Evolutionary conservation across 1,284 basidiomycete species (phyloP).

Genomic region (Tilletiopsis washingtonensis): DNA sequence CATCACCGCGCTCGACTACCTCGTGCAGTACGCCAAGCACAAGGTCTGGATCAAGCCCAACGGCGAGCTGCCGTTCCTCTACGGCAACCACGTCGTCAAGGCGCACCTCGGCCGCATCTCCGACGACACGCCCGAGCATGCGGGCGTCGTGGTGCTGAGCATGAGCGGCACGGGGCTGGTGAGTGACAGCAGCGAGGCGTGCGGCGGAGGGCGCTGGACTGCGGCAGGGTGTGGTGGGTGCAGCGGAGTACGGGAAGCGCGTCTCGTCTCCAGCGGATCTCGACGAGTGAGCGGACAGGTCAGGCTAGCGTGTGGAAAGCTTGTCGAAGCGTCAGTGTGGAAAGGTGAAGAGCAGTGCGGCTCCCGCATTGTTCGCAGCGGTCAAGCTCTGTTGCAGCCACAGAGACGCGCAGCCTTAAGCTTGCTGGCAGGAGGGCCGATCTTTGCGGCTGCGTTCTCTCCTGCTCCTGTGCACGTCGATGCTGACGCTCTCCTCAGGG

Average conservation of each 20-base stretch:
- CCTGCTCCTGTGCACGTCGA: conserved; percentile 1
- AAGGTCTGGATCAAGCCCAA: conserved; percentile 99
- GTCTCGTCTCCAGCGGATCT: conserved; percentile 1
- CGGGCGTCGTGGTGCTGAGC: conserved; percentile 91
- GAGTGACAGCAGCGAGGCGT: conserved; percentile 31
- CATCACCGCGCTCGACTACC: conserved; percentile 82
- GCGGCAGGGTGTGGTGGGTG: no score
- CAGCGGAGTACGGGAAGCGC: no score
- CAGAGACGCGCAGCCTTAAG: no score
- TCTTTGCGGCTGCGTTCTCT: no score
- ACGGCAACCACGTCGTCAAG: conserved; percentile 97
- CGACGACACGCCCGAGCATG: conserved; percentile 97
- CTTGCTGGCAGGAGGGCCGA: no score
- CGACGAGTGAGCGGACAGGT: no score
- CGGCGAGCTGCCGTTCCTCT: conserved; percentile 97
- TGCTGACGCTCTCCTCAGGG: no score
- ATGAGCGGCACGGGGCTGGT: conserved; percentile 91
- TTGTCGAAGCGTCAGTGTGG: no score
- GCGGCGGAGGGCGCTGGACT: neutral
- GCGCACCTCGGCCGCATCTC: conserved; percentile 98
- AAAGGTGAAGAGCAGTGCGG: no score
- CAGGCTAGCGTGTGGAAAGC: no score
- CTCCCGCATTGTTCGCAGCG: no score
- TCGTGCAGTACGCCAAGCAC: conserved; percentile 95
- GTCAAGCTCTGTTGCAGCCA: no score